Percentiles rank a stretch among this genome's conserved stretches.
Conservation (phyloP, 192 early-diverging fungal species). For the Entomortierella lignicola region DNA sequence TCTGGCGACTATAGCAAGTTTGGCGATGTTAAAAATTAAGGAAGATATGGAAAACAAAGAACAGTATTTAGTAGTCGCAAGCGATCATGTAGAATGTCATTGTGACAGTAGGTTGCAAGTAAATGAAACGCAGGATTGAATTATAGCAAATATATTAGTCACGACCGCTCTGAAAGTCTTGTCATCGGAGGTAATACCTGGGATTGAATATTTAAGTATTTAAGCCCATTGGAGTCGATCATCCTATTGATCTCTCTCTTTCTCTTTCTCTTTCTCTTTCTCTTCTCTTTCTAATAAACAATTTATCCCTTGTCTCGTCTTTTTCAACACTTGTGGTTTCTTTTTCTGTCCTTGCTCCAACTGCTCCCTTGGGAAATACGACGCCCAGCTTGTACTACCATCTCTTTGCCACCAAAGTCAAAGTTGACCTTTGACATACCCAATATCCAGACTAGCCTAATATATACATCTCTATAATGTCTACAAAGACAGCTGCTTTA, state of each 20-base stretch:
- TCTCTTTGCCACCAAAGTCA: not conserved
- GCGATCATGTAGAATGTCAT: too few relatives aligned
- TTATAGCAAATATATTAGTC: too few relatives aligned
- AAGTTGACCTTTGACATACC: too few relatives aligned
- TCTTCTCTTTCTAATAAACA: not conserved
- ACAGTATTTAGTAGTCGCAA: too few relatives aligned
- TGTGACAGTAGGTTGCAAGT: too few relatives aligned
- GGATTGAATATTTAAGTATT: slow-evolving; percentile 1
- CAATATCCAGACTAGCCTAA: too few relatives aligned
- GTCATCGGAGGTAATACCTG: not conserved
- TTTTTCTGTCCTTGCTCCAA: slow-evolving; percentile 2
- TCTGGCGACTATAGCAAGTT: too few relatives aligned
- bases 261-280: slow-evolving; percentile 1
- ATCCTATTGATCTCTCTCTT: not conserved
- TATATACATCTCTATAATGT: too few relatives aligned
- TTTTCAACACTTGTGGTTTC: not conserved
- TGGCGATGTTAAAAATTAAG: too few relatives aligned
- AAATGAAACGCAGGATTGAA: too few relatives aligned
- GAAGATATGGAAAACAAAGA: too few relatives aligned
- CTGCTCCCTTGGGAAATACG: not conserved
- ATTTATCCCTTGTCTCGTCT: not conserved
- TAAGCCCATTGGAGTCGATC: not conserved
- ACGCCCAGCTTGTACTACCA: not conserved
- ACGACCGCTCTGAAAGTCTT: too few relatives aligned
- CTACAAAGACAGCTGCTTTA: not conserved